Conservation (phyloP, 805 yeast species). For the Priceomyces fermenticarens region DNA sequence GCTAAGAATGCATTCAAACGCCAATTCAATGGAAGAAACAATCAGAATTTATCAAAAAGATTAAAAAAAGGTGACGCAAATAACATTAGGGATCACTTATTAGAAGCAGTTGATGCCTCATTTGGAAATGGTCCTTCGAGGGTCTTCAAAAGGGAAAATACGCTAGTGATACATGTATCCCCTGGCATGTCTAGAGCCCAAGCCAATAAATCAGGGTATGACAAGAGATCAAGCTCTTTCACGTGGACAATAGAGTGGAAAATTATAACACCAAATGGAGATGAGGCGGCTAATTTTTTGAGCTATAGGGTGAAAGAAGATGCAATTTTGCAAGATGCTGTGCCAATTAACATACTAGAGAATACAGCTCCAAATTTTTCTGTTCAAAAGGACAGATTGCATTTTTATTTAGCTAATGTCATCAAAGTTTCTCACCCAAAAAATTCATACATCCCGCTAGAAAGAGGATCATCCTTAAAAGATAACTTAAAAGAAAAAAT, state of each 20-base stretch:
- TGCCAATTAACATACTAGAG: slow-evolving; percentile 37
- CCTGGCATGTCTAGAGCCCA: slow-evolving; percentile 69
- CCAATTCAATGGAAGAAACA: slow-evolving; percentile 9
- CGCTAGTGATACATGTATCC: slow-evolving; percentile 60
- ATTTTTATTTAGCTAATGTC: slow-evolving; percentile 33
- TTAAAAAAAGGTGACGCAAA: slow-evolving; percentile 15
- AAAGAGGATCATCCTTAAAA: slow-evolving; percentile 35
- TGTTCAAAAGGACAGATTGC: slow-evolving; percentile 23
- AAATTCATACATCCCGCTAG: slow-evolving; percentile 36
- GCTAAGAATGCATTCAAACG: slow-evolving; percentile 45
- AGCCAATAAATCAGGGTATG: slow-evolving; percentile 68
- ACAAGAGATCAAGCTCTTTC: slow-evolving; percentile 55
- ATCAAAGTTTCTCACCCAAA: slow-evolving; percentile 12
- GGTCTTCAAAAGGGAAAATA: slow-evolving; percentile 56
- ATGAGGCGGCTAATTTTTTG: slow-evolving; percentile 31
- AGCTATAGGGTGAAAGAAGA: slow-evolving; percentile 44
- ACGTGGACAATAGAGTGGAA: slow-evolving; percentile 84
- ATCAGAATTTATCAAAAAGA: slow-evolving; percentile 15
- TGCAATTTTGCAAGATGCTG: slow-evolving; percentile 29
- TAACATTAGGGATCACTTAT: slow-evolving; percentile 20
- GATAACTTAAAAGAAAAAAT: slow-evolving; percentile 52
- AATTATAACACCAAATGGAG: slow-evolving; percentile 29
- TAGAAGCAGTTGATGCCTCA: slow-evolving; percentile 15
- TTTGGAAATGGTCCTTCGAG: slow-evolving; percentile 27
- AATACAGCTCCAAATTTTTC: slow-evolving; percentile 8